Conservation (phyloP, 768 basidiomycete species). For the Russula olivacea region DNA sequence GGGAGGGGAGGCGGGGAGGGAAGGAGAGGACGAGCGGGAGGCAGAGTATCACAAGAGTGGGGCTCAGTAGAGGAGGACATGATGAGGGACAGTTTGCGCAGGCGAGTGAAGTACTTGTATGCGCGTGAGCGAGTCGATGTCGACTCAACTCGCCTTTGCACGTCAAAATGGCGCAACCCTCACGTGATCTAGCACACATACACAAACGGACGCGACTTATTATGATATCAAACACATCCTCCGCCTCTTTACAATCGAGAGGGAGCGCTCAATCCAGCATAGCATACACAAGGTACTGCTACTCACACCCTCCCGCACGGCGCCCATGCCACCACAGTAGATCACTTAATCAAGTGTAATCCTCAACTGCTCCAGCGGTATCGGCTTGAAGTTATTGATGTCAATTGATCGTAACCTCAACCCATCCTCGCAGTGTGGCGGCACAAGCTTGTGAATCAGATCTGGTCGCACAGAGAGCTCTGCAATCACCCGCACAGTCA, state of each 20-base stretch:
- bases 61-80: constrained; percentile 23
- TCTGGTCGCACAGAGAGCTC: constrained; percentile 97
- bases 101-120: background rate
- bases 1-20: constrained; percentile 10
- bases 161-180: constrained; percentile 10
- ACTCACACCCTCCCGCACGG: background rate
- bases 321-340: background rate
- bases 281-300: constrained; percentile 11
- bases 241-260: constrained; percentile 3
- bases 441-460: constrained; percentile 86
- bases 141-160: background rate
- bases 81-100: background rate
- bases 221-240: constrained; percentile 18
- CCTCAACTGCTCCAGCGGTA: constrained; percentile 93
- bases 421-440: constrained; percentile 83
- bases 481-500: constrained; percentile 32
- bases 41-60: constrained; percentile 69
- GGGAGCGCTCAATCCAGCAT: constrained; percentile 10
- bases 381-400: constrained; percentile 89
- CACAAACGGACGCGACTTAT: background rate
- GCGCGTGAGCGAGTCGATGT: background rate
- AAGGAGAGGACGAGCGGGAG: constrained; percentile 46
- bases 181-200: constrained; percentile 2
- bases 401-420: constrained; percentile 81
- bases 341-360: constrained; percentile 74